These are phyloP conservation scores for Lipomyces starkeyi DNA, from an alignment of 805 yeast species.

Conservation along the genomic window DNA sequence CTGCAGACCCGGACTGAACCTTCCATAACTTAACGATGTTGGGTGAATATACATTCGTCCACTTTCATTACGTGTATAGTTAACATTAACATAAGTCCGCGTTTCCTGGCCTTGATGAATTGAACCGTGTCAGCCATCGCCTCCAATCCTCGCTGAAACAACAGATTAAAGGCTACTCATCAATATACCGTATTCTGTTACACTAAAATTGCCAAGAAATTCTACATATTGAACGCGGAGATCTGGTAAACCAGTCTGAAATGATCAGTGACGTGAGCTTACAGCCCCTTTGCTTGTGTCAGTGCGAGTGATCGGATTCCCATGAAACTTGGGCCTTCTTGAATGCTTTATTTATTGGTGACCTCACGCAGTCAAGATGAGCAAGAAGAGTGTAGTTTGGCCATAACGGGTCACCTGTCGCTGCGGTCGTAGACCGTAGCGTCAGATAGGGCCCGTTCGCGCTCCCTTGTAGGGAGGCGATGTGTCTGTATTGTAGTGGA, in stretches of 20 bases:
- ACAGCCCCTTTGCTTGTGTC: slow-evolving; percentile 9
- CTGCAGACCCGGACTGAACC: slow-evolving; percentile 8
- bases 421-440: slow-evolving; percentile 8
- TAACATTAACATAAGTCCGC: slow-evolving; percentile 5
- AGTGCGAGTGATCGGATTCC: slow-evolving; percentile 9
- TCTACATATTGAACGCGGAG: slow-evolving; percentile 7
- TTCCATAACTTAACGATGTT: slow-evolving; percentile 7
- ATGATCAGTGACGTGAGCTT: slow-evolving; percentile 8
- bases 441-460: slow-evolving; percentile 8
- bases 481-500: slow-evolving; percentile 8
- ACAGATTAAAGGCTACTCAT: slow-evolving; percentile 7
- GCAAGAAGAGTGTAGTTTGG: slow-evolving; percentile 8
- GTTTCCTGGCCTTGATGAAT: slow-evolving; percentile 8
- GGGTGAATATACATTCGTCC: slow-evolving; percentile 8
- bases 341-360: slow-evolving; percentile 7
- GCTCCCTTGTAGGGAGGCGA: slow-evolving; percentile 8
- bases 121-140: slow-evolving; percentile 6
- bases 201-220: slow-evolving; percentile 7
- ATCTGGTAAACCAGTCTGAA: slow-evolving; percentile 8
- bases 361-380: slow-evolving; percentile 5
- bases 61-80: slow-evolving; percentile 7
- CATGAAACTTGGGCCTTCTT: slow-evolving; percentile 7
- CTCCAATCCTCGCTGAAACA: slow-evolving; percentile 8
- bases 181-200: slow-evolving; percentile 5
- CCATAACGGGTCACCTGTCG: slow-evolving; percentile 9